Evolutionary conservation across 352 stramenopile genomes (phyloP).

Genomic region (Phytopythium boreale): DNA sequence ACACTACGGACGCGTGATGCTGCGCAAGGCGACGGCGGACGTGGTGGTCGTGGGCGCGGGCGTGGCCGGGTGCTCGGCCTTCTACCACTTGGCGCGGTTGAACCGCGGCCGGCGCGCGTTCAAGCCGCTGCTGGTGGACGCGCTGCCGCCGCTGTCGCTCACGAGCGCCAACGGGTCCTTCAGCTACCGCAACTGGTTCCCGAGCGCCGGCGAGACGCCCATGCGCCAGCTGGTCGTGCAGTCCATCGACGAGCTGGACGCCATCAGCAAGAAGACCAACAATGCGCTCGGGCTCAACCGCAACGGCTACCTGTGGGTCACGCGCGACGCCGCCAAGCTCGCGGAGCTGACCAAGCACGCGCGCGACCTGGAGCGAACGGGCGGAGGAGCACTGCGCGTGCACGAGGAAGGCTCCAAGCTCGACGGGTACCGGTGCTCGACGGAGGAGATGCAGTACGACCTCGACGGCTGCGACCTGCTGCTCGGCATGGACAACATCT

Average conservation of each 20-base stretch:
- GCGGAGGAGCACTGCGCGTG: conserved; percentile 48
- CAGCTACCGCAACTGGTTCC: conserved; percentile 85
- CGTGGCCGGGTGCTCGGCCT: conserved; percentile 73
- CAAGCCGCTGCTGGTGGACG: conserved; percentile 72
- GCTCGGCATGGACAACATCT: conserved; percentile 59
- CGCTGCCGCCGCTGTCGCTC: conserved; percentile 57
- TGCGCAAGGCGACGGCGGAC: conserved; percentile 54
- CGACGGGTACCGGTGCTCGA: conserved; percentile 41
- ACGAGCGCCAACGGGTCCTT: conserved; percentile 81
- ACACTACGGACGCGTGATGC: no score
- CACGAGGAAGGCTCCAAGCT: conserved; percentile 36
- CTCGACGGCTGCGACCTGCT: conserved; percentile 67
- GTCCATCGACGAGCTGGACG: conserved; percentile 74
- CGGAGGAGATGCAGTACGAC: conserved; percentile 47
- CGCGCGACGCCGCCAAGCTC: conserved; percentile 43
- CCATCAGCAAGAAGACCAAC: conserved; percentile 52
- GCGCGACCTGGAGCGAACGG: conserved; percentile 43
- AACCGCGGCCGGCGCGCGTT: conserved; percentile 59
- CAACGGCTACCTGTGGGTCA: conserved; percentile 82
- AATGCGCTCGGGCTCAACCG: conserved; percentile 72
- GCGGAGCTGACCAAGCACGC: conserved; percentile 45
- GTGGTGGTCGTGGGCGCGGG: conserved; percentile 72
- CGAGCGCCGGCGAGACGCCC: conserved; percentile 55
- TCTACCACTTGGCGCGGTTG: conserved; percentile 69
- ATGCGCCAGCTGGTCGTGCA: conserved; percentile 69